These are phyloP conservation scores for Xylaria sp. DNA, from an alignment of 2,329 filamentous ascomycete genomes.

Conservation along the genomic window DNA sequence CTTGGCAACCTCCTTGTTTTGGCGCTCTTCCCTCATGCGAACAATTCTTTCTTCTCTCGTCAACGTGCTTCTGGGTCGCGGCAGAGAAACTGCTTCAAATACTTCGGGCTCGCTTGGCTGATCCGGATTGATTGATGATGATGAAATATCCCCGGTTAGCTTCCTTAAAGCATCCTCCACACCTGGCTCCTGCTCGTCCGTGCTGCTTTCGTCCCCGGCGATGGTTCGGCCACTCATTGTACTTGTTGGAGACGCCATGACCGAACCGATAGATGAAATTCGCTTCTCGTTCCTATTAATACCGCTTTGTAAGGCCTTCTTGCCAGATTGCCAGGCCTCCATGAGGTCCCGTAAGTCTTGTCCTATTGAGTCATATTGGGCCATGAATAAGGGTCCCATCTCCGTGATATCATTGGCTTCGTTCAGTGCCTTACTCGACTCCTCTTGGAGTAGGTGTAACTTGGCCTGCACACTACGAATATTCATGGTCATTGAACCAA, in stretches of 20 bases:
- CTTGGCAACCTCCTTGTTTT: conserved; percentile 74
- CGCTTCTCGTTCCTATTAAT: conserved; percentile 84
- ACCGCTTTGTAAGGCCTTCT: conserved; percentile 81
- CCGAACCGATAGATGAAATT: conserved; percentile 69
- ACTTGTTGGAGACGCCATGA: conserved; percentile 66
- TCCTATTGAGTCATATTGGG: conserved; percentile 95
- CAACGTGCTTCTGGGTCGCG: conserved; percentile 74
- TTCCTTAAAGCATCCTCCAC: conserved; percentile 75
- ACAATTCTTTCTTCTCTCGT: conserved; percentile 87
- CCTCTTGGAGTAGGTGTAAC: conserved; percentile 89
- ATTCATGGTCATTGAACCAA: conserved; percentile 87
- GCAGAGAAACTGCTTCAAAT: conserved; percentile 89
- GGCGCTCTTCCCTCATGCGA: conserved; percentile 89
- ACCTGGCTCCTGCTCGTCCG: conserved; percentile 64
- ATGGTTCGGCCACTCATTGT: conserved; percentile 76
- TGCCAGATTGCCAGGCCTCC: conserved; percentile 88
- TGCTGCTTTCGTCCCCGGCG: conserved; percentile 65
- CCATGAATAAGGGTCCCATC: conserved; percentile 79
- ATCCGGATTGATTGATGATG: conserved; percentile 61
- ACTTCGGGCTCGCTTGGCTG: conserved; percentile 79
- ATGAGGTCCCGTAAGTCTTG: conserved; percentile 83
- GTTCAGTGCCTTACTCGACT: conserved; percentile 83
- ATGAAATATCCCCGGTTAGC: conserved; percentile 76
- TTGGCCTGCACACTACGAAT: conserved; percentile 95
- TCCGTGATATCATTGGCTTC: conserved; percentile 78